A percentile compares a stretch with the other conserved stretches of the same genome.
phyloP scores from a whole-genome alignment of 2,329 filamentous ascomycete species.

The Aspergillus cejpii region DNA sequence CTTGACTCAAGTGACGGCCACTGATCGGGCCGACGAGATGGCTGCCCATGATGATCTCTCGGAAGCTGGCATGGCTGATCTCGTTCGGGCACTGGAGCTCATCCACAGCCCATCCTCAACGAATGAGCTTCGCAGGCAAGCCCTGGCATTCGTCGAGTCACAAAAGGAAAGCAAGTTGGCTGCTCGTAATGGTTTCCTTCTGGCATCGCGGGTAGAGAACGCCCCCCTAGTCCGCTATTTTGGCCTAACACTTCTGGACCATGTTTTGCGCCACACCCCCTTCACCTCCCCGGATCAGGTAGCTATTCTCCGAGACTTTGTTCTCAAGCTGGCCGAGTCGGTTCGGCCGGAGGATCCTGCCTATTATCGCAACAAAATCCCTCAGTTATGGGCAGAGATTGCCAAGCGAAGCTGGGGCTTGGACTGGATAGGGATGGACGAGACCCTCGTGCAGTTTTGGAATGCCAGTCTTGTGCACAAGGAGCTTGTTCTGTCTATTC shows the following conservation, averaged over 20 bases:
- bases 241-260: slow-evolving; percentile 83
- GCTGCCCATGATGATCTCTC: slow-evolving; percentile 32
- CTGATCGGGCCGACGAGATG: slow-evolving; percentile 21
- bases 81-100: slow-evolving; percentile 77
- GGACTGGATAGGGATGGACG: slow-evolving; percentile 93
- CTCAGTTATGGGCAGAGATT: slow-evolving; percentile 88
- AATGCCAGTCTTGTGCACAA: slow-evolving; percentile 58
- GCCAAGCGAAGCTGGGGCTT: slow-evolving; percentile 89
- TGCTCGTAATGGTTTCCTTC: slow-evolving; percentile 73
- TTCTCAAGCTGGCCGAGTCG: slow-evolving; percentile 68
- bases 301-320: slow-evolving; percentile 63
- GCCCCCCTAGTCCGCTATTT: slow-evolving; percentile 84
- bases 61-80: slow-evolving; percentile 43
- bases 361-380: slow-evolving; percentile 88
- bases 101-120: slow-evolving; percentile 76
- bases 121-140: slow-evolving; percentile 74
- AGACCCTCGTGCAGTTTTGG: slow-evolving; percentile 75
- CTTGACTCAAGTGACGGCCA: background rate
- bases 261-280: slow-evolving; percentile 81
- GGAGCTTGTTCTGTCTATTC: slow-evolving; percentile 76
- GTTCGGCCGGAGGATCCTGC: slow-evolving; percentile 65
- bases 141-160: slow-evolving; percentile 76
- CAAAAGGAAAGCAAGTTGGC: slow-evolving; percentile 74
- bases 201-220: slow-evolving; percentile 69
- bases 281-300: slow-evolving; percentile 61